Conservation (phyloP, 78 protist species). For the Polysphondylium violaceum region DNA sequence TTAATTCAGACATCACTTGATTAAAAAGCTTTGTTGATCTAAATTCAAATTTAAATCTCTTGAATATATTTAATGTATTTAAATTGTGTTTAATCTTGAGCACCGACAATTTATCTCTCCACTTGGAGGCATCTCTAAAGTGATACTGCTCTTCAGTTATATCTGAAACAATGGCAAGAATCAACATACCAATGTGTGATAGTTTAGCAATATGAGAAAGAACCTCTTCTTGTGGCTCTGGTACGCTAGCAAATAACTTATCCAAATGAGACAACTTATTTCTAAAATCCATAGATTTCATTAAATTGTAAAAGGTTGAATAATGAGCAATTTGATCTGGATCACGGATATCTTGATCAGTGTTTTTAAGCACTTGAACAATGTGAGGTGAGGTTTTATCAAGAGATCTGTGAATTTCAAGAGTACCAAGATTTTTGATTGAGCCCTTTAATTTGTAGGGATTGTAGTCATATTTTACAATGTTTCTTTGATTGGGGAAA, state of each 20-base stretch:
- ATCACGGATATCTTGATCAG: slow-evolving; percentile 21
- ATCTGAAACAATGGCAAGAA: slow-evolving; percentile 61
- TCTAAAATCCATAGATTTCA: slow-evolving; percentile 59
- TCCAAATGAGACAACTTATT: slow-evolving; percentile 16
- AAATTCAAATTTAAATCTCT: not conserved
- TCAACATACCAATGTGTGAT: not conserved
- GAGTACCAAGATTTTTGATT: slow-evolving; percentile 27
- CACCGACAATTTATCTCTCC: slow-evolving; percentile 49
- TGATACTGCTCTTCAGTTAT: slow-evolving; percentile 66
- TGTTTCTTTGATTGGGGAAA: slow-evolving; percentile 78
- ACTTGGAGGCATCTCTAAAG: slow-evolving; percentile 40
- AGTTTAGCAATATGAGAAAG: not conserved
- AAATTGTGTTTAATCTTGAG: slow-evolving; percentile 44
- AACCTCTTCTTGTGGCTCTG: not conserved
- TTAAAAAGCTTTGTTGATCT: not conserved
- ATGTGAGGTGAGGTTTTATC: slow-evolving; percentile 57
- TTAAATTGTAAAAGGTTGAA: slow-evolving; percentile 41
- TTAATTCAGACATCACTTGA: not conserved
- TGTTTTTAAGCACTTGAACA: slow-evolving; percentile 18
- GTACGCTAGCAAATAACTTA: not conserved
- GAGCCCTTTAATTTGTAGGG: slow-evolving; percentile 8
- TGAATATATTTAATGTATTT: slow-evolving; percentile 13
- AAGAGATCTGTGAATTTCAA: slow-evolving; percentile 62
- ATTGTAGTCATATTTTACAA: slow-evolving; percentile 34
- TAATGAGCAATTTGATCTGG: slow-evolving; percentile 19